Base-by-base conservation (phyloP, 2,329 filamentous ascomycete species). In the Drechslerella stenobrocha region DNA sequence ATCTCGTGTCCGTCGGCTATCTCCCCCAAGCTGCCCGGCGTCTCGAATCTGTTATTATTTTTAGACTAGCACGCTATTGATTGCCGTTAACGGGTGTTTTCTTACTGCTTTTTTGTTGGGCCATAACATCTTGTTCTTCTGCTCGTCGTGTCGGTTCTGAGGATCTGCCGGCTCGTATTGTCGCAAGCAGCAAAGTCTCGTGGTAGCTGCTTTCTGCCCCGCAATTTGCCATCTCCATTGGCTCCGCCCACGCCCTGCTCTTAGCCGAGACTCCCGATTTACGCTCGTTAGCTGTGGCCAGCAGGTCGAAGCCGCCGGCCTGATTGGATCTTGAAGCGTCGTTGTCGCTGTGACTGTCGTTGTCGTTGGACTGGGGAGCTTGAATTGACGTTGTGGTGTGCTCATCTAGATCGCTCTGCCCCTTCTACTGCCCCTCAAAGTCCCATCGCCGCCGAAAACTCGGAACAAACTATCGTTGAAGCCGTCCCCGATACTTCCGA, bases 261-360 rank as follows among this genome's bases (percentile, higher is more conserved):
- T 45, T 42, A 58, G 26, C 53, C 61, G 59, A 64, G 59, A 56
- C 52, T 42, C 47, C 61, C 52, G 53, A 66, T 48, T 32, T 48
- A 66, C 52, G 9, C 53, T 59, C 48, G 42, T 66, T 53, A 48
- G 53, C 48, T 66, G 23, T 28, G 53, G 53, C 35, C 42, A 66
- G 61, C 47, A 66, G 37, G 30, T 66, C 52, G 61, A 59, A 18
- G 47, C 61, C 42, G 35, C 45, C 45, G 11, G 13, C 48, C 32
- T 24, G 48, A 35, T 58, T 23, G 26, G 26, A 42, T 57, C 60
- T 50, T 52, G 24, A 40, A 40, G 37, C 60, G 45, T 52, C 52
- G 37, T 52, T 48, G 59, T 50, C 30, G 52, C 37, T 44, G 26
- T 37, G 44, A 23, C 44, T 45, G 26, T 34, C 40, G 23, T 4